Evolutionary conservation across 441 rosid species (phyloP).

Genomic region (Jatropha podagrica): DNA sequence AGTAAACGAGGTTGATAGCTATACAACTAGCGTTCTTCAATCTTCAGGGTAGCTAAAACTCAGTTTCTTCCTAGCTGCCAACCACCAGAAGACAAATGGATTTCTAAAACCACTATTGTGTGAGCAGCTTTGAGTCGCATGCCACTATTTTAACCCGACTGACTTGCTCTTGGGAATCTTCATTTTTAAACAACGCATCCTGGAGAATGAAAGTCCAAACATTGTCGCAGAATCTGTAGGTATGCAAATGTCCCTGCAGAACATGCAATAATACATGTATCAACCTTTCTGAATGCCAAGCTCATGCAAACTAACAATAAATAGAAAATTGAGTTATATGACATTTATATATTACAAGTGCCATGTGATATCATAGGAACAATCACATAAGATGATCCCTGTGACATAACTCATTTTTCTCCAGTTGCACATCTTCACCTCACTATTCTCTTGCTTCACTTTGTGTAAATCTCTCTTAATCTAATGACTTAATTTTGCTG

Average conservation of each 20-base stretch:
- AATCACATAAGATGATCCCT: background rate
- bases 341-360: background rate
- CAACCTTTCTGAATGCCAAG: background rate
- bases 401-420: background rate
- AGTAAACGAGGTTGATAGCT: conserved; percentile 25
- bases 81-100: conserved; percentile 19
- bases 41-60: conserved; percentile 12
- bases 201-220: conserved; percentile 98
- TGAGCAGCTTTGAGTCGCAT: conserved; percentile 89
- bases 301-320: background rate
- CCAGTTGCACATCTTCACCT: background rate
- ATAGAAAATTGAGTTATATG: background rate
- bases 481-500: no score
- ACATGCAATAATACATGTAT: background rate
- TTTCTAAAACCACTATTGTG: conserved; percentile 45
- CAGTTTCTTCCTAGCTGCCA: conserved; percentile 17
- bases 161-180: conserved; percentile 61
- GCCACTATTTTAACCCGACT: conserved; percentile 92
- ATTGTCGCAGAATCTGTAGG: conserved; percentile 98
- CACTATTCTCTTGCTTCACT: background rate
- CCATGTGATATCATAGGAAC: background rate
- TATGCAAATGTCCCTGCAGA: conserved; percentile 93
- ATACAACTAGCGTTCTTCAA: conserved; percentile 20
- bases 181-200: conserved; percentile 66
- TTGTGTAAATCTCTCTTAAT: no score